Evolutionary conservation across 23 red algal species (phyloP).

Genomic region (Cyanidiococcus yangmingshanensis): DNA sequence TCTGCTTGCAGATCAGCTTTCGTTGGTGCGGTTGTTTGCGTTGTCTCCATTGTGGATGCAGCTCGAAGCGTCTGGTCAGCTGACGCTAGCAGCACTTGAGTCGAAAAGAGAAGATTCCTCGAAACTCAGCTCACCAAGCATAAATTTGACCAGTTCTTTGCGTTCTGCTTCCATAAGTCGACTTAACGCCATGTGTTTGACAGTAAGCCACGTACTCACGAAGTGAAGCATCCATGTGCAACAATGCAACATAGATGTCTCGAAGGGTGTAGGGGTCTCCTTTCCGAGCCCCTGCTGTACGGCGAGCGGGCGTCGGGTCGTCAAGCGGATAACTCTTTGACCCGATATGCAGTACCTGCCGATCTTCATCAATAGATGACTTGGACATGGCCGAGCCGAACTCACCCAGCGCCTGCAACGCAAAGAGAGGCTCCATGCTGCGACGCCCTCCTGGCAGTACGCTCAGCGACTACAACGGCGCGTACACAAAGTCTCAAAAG

Average conservation of each 20-base stretch:
- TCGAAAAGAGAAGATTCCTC: background rate
- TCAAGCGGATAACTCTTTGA: background rate
- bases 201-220: conserved; percentile 16
- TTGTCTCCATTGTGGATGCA: no score
- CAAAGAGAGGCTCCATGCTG: background rate
- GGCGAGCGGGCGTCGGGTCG: background rate
- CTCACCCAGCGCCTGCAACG: background rate
- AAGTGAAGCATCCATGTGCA: background rate
- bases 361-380: background rate
- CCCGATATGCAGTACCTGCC: background rate
- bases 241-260: background rate
- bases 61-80: no score
- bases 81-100: background rate
- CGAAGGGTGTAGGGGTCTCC: conserved; percentile 10
- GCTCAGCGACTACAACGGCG: no score
- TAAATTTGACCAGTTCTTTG: conserved; percentile 8
- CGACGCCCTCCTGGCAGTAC: no score
- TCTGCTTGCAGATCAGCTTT: no score
- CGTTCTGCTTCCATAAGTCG: conserved; percentile 13
- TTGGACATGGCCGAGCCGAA: conserved; percentile 1
- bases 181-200: background rate
- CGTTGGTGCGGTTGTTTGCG: background rate
- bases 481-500: no score
- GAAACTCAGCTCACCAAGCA: conserved; percentile 4
- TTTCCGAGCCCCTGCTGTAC: background rate